These are phyloP conservation scores for Lycium barbarum DNA, from an alignment of 257 asterid species.

Conservation along the genomic window DNA sequence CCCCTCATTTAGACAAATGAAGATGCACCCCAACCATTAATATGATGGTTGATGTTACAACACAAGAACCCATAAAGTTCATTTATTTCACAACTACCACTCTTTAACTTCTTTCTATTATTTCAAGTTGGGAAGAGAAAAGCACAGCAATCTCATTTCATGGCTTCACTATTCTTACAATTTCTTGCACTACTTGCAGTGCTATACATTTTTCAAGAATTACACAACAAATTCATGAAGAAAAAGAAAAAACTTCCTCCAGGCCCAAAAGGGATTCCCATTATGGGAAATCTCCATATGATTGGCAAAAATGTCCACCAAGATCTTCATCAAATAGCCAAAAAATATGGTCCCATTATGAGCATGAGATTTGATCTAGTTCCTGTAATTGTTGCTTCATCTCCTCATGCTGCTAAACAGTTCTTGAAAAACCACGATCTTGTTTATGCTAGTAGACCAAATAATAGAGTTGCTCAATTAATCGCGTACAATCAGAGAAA, in stretches of 20 bases:
- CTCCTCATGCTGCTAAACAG: conserved; percentile 34
- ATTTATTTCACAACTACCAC: no score
- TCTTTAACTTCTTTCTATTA: no score
- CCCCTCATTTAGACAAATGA: no score
- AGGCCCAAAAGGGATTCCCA: conserved; percentile 19
- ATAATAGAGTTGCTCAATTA: conserved; percentile 14
- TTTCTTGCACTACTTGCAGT: no score
- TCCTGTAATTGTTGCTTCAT: conserved; percentile 28
- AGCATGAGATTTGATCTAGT: conserved; percentile 18
- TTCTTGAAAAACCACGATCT: conserved; percentile 34
- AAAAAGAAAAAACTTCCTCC: no score
- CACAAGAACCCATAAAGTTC: not conserved
- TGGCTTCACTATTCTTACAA: no score
- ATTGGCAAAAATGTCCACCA: conserved; percentile 37
- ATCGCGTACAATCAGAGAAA: conserved; percentile 21
- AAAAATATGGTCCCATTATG: conserved; percentile 38
- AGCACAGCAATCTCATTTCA: no score
- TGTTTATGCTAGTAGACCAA: conserved; percentile 25
- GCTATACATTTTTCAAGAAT: no score
- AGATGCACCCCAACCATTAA: no score
- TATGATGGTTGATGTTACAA: no score
- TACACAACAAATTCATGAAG: no score
- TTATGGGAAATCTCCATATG: conserved; percentile 31
- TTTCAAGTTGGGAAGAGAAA: no score
- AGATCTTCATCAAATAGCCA: conserved; percentile 25